A percentile compares a stretch with the other conserved stretches of the same genome.
Evolutionary conservation across 2,329 filamentous ascomycete genomes (phyloP).

Genomic region (Fusarium metavorans): DNA sequence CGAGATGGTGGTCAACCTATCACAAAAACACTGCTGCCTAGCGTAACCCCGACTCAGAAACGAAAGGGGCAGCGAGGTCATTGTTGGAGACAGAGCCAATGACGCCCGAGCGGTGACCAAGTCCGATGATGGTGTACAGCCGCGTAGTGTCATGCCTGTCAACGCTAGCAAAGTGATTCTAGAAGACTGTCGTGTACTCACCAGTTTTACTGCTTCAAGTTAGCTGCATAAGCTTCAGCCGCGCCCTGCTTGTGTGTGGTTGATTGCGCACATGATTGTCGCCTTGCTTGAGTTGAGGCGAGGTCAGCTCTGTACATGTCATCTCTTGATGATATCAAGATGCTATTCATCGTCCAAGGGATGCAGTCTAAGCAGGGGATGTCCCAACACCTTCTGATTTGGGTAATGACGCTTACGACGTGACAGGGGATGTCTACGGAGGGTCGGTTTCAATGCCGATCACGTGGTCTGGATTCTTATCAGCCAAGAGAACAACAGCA

Average conservation of each 20-base stretch:
- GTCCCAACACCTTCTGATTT: background rate
- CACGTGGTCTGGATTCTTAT: background rate
- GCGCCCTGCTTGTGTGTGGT: conserved; percentile 71
- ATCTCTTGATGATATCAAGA: conserved; percentile 60
- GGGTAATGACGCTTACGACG: background rate
- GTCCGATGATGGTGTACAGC: conserved; percentile 70
- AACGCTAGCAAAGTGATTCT: conserved; percentile 66
- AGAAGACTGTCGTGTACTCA: conserved; percentile 58
- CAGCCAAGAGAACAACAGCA: background rate
- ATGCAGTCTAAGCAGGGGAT: background rate
- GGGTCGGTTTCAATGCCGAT: background rate
- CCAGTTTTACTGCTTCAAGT: conserved; percentile 59
- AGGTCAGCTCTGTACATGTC: conserved; percentile 53
- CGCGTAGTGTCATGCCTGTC: conserved; percentile 56
- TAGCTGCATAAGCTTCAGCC: conserved; percentile 49
- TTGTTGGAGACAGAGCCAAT: conserved; percentile 74
- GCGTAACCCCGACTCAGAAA: conserved; percentile 65
- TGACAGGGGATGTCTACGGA: background rate
- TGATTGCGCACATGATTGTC: conserved; percentile 71
- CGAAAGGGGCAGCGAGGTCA: conserved; percentile 60
- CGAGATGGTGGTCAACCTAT: conserved; percentile 53
- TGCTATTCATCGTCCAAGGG: background rate
- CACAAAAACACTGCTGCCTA: conserved; percentile 57
- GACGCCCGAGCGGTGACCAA: conserved; percentile 72
- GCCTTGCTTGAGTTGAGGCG: conserved; percentile 66